phyloP scores from a whole-genome alignment of 2,329 filamentous ascomycete species.

The Plectosphaerella plurivora region DNA sequence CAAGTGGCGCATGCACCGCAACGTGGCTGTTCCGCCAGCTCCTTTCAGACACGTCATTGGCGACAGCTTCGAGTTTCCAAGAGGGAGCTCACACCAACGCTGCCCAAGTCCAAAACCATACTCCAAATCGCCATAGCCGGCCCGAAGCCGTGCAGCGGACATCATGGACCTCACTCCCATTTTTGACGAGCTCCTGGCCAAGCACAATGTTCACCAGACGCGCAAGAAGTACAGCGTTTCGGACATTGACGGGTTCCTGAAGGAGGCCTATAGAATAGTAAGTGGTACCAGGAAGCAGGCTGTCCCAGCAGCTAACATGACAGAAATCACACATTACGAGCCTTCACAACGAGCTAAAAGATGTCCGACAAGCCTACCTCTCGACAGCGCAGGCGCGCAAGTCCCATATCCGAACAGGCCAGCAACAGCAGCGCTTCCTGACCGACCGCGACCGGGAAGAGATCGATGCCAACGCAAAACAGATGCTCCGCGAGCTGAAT shows the following conservation, averaged over 20 bases:
- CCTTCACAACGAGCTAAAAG: constrained; percentile 73
- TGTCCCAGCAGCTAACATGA: background rate
- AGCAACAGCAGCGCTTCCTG: constrained; percentile 50
- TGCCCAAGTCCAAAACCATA: too few species aligned
- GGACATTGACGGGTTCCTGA: constrained; percentile 78
- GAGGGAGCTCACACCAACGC: too few species aligned
- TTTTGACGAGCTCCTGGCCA: constrained; percentile 65
- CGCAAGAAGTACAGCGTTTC: constrained; percentile 36
- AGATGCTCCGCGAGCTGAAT: constrained; percentile 80
- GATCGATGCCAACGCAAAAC: constrained; percentile 82
- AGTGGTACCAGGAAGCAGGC: constrained; percentile 18
- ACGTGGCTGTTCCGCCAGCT: background rate
- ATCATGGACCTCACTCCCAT: constrained; percentile 56
- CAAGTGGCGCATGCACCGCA: background rate
- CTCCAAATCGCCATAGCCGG: too few species aligned
- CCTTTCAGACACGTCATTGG: constrained; percentile 3
- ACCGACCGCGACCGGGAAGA: constrained; percentile 80
- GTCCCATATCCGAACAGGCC: constrained; percentile 41
- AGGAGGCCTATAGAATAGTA: constrained; percentile 92
- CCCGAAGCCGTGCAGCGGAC: background rate
- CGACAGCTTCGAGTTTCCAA: background rate
- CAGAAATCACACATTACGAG: constrained; percentile 83
- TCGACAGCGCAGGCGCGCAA: constrained; percentile 67
- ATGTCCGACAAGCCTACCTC: constrained; percentile 86
- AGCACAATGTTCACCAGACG: constrained; percentile 47